A percentile compares a stretch with the other conserved stretches of the same genome.
These are phyloP conservation scores for Botrytis byssoidea DNA, from an alignment of 2,329 filamentous ascomycete species.

Conservation along the genomic window DNA sequence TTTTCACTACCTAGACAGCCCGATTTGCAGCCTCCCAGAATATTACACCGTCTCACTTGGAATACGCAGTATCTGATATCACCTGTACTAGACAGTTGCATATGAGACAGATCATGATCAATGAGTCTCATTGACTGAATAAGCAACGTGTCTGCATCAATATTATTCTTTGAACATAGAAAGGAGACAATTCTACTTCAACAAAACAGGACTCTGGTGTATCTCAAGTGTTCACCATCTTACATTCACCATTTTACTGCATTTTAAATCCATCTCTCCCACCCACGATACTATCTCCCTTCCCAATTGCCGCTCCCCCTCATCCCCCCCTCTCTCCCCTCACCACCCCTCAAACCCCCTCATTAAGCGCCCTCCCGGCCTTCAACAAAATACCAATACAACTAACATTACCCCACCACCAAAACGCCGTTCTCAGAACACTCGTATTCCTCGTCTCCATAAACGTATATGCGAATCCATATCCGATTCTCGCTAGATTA, in stretches of 20 bases:
- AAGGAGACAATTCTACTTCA: no score
- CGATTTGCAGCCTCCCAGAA: background rate
- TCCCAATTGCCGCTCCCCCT: background rate
- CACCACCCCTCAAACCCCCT: background rate
- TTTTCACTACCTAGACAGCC: no score
- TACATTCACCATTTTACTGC: no score
- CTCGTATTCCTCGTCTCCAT: background rate
- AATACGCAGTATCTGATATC: background rate
- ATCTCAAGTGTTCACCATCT: background rate
- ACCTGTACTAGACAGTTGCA: background rate
- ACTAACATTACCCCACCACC: background rate
- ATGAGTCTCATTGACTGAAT: background rate
- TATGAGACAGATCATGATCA: rapidly evolving
- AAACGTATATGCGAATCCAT: background rate
- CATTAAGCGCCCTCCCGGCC: background rate
- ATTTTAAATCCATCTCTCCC: background rate
- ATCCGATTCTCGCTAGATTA: background rate
- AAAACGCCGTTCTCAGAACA: background rate
- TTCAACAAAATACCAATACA: conserved; percentile 2
- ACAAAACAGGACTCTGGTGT: no score
- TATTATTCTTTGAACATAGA: background rate
- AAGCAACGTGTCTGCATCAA: rapidly evolving
- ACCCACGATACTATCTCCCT: background rate
- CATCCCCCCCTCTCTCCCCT: background rate
- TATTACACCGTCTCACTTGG: background rate